Evolutionary conservation across 176 grass and related monocot species (phyloP), one percentile per base, ranked within the genome.

Genomic region (Bonia amplexicaulis): DNA sequence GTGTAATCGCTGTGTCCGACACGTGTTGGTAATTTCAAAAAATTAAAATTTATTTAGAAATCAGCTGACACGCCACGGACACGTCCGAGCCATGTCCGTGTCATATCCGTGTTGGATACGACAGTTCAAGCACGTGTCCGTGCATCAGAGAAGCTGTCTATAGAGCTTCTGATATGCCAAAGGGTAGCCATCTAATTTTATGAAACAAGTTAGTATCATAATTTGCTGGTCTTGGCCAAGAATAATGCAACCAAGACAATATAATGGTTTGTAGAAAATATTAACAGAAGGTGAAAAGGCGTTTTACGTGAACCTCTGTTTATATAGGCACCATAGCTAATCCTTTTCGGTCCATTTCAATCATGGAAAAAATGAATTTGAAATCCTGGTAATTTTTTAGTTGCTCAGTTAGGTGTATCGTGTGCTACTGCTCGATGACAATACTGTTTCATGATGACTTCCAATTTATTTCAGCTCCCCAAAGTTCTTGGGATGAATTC

Each of bases 401-500:
- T 63, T 6, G 12, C 74, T 57, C 13, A 66, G 33, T 82, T 31
- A 58, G 20, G 55, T 58, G 22, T 45, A 58, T 29, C 6, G 12
- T 66, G 60, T 68, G 71, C 61, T 64, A 0, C 13, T 13, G 59
- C n/a, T 49, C 25, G 47, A 7, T 66, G 5, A 23, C 15, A 85
- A 78, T 59, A 42, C 33, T 71, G 9, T 69, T 82, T 53, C 6
- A 39, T 81, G 66, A 71, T 45, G 3, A 78, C 37, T 35, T 53
- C 44, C n/a, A 65, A 53, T 81, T 58, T 70, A 20, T 94, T 87
- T 77, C 86, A 99, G 96, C 78, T 99, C 83, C 91, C 93, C 12
- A 94, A 92, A 87, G 84, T 96, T 89, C 90, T 99, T 48, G 96
- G 96, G 16, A 73, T 88, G 41, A 95, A 99, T 87, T 94, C 93